Base-by-base conservation (phyloP, 164 flowering plant genomes). In the Stephania japonica region DNA sequence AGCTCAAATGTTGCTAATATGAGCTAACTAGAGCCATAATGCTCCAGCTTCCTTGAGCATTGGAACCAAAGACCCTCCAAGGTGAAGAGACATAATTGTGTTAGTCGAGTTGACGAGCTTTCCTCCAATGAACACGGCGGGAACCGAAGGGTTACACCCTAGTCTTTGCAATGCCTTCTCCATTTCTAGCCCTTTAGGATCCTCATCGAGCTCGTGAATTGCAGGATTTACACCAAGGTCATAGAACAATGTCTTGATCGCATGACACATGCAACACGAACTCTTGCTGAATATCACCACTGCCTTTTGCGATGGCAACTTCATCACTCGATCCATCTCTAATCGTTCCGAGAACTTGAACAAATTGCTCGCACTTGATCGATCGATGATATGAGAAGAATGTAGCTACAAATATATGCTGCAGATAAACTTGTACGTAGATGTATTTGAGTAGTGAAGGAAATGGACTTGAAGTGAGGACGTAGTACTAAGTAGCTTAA, bases 201-300 rank as follows among this genome's bases (percentile, higher is more conserved):
- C 88, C 13, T 84, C 81, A 69, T 93, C 97, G 8, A 91, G 78
- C 75, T 87, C 90, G 72, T 83, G 59, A 61, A 87, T 77, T 32
- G 71, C 21, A 1, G 93, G 88, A 7, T 24, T 75, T 47, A 88
- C 94, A 16, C 87, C 82, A 3, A 89, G 87, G 50, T 87, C 97
- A 41, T 76, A 78, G 74, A 93, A 87, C 21, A 93, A 81, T 19
- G 85, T 85, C 75, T 82, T 83, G 70, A 93, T 90, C 3, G 96
- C 85, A 72, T 93, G 89, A 77, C 87, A 86, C 80, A 93, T 76
- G 84, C 94, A 90, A 64, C 97, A 91, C 6, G 92, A 79, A 83
- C 89, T 91, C 83, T 85, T 89, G 85, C 91, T 91, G 84, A 93
- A 93, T 16, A 93, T 87, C 79, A 91, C 87, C 27, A 93, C 87